Conservation (phyloP, 257 asterid species). For the Solanum pennellii region DNA sequence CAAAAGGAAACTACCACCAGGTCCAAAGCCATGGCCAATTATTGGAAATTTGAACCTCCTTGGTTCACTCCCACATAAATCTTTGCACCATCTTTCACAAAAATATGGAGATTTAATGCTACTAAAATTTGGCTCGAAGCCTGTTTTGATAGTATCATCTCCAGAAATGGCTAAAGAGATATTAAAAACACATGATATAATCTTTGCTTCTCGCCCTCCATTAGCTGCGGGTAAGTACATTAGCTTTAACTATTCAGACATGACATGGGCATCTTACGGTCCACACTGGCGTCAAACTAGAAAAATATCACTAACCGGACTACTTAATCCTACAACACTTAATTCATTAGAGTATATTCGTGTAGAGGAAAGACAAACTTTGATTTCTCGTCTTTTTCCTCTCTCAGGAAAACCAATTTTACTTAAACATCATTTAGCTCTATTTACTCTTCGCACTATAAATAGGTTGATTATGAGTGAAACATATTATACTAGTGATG, state of each 20-base stretch:
- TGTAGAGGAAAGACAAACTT: not conserved
- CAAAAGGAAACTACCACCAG: not conserved
- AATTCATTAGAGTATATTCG: not conserved
- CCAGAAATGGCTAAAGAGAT: not conserved
- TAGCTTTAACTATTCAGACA: not conserved
- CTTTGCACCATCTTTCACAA: not conserved
- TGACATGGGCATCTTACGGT: not conserved
- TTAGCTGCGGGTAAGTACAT: not conserved
- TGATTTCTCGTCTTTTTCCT: not conserved
- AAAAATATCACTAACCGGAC: not conserved
- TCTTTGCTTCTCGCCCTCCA: not conserved
- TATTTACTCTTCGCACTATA: not conserved
- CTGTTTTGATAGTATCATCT: not conserved
- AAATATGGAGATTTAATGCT: not conserved
- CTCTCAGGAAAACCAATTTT: not conserved
- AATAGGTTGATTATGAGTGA: not conserved
- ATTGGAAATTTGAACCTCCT: not conserved
- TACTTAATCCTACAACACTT: not conserved
- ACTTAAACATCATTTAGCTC: not conserved
- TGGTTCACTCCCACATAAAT: not conserved
- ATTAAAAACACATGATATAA: not conserved
- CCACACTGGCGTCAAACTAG: not conserved
- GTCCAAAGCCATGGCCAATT: not conserved
- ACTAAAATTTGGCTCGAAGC: not conserved
- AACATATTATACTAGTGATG: not conserved